Conservation (phyloP, 257 asterid species). For the Salvia rosmarinus region DNA sequence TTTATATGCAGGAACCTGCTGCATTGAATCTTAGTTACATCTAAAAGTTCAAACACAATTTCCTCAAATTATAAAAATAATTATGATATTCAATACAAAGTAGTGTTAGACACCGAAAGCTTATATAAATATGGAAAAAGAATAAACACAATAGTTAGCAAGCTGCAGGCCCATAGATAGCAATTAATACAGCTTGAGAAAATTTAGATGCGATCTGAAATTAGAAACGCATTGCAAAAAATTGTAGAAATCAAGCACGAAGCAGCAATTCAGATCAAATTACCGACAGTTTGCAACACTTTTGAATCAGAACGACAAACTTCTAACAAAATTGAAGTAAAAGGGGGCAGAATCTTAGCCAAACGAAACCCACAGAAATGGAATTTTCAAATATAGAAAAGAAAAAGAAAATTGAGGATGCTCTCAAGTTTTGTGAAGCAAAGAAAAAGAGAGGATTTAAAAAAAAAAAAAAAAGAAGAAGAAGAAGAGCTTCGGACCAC, state of each 20-base stretch:
- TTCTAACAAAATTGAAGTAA: background rate
- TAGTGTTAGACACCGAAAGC: background rate
- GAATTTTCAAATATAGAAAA: background rate
- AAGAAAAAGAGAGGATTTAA: conserved; percentile 10
- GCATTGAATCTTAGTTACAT: conserved; percentile 28
- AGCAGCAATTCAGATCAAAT: conserved; percentile 27
- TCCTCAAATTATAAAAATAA: background rate
- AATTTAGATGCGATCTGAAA: conserved; percentile 18
- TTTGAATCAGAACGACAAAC: conserved; percentile 13
- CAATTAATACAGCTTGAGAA: background rate
- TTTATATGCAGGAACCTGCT: background rate
- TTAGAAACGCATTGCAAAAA: conserved; percentile 22
- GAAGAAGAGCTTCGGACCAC: conserved; percentile 38
- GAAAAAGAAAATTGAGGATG: background rate
- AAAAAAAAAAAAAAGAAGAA: conserved; percentile 33
- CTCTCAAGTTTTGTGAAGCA: conserved; percentile 29
- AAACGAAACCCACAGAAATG: conserved; percentile 14
- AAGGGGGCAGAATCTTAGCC: conserved; percentile 6
- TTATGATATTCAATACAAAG: background rate
- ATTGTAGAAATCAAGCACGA: conserved; percentile 15
- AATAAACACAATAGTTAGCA: background rate
- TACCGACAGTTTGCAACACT: conserved; percentile 15
- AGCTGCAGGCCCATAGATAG: background rate
- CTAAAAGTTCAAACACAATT: background rate
- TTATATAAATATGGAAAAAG: background rate